Conservation (phyloP, 768 basidiomycete genomes). For the Leccinum sublutescens region DNA sequence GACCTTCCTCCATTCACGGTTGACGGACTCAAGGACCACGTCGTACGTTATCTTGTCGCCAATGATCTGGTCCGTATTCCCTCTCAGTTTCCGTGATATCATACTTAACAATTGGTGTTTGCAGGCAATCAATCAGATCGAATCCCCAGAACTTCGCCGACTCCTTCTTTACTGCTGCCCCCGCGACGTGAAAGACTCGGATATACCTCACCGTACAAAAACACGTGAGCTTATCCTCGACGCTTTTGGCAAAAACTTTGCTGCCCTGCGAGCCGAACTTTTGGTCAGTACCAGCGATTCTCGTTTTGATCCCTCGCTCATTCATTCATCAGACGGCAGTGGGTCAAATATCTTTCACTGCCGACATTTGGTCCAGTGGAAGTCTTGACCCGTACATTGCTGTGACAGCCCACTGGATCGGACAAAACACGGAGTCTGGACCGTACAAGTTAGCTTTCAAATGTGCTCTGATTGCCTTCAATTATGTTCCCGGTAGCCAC, state of each 20-base stretch:
- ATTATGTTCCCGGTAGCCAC: constrained; percentile 13
- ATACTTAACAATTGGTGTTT: not conserved
- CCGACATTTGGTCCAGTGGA: not conserved
- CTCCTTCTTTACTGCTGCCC: not conserved
- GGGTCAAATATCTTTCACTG: not conserved
- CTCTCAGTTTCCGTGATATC: not conserved
- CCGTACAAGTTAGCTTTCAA: not conserved
- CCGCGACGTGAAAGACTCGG: not conserved
- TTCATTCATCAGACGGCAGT: not conserved
- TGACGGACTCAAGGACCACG: not conserved
- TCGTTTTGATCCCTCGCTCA: not conserved
- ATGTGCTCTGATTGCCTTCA: constrained; percentile 15
- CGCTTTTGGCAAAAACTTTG: not conserved
- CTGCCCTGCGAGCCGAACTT: not conserved
- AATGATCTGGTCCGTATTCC: not conserved
- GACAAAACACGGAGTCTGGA: not conserved
- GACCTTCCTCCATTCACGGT: not conserved
- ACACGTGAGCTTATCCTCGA: not conserved
- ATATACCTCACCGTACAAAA: not conserved
- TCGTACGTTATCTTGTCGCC: not conserved
- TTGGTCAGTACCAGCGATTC: not conserved
- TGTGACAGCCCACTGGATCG: not conserved
- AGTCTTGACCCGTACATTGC: not conserved
- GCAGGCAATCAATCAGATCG: not conserved
- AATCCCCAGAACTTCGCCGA: not conserved